Conservation (phyloP, 2,329 filamentous ascomycete species). For the Metarhizium humberi region DNA sequence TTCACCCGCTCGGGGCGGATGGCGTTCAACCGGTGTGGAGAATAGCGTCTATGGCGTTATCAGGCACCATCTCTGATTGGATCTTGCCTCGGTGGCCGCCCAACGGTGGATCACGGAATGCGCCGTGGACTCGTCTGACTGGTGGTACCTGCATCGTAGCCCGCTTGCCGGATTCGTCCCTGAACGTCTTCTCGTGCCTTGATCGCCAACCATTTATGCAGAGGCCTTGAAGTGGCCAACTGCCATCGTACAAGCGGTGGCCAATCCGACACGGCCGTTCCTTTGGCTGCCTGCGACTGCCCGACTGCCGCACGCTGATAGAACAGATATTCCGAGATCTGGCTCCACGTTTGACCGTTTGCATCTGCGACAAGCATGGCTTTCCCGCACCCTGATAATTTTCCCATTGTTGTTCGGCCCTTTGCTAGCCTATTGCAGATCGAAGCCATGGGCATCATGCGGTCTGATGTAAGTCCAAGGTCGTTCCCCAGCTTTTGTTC, state of each 20-base stretch:
- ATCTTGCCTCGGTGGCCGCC: neutral
- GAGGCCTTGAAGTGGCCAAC: neutral
- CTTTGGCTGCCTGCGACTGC: no score
- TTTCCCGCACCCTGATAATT: neutral
- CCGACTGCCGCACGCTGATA: neutral
- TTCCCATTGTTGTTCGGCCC: neutral
- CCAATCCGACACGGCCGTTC: neutral
- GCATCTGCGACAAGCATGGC: neutral
- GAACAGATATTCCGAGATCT: neutral
- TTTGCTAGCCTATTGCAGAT: neutral
- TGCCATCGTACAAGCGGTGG: neutral
- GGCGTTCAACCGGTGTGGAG: slow-evolving; percentile 2
- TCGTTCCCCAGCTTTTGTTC: neutral
- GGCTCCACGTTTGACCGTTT: neutral
- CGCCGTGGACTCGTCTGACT: slow-evolving; percentile 8
- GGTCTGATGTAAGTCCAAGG: neutral
- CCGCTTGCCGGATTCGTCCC: neutral
- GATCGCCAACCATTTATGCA: neutral
- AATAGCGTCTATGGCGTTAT: slow-evolving; percentile 4
- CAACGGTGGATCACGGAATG: slow-evolving; percentile 7
- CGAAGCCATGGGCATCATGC: no score
- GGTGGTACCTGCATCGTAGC: slow-evolving; percentile 12
- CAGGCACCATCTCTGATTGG: slow-evolving; percentile 15
- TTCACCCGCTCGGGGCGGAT: neutral
- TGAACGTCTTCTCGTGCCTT: neutral